Evolutionary conservation across 2,329 filamentous ascomycete species (phyloP), one percentile per base, ranked within the genome.

Genomic region (Colletotrichum magnum): DNA sequence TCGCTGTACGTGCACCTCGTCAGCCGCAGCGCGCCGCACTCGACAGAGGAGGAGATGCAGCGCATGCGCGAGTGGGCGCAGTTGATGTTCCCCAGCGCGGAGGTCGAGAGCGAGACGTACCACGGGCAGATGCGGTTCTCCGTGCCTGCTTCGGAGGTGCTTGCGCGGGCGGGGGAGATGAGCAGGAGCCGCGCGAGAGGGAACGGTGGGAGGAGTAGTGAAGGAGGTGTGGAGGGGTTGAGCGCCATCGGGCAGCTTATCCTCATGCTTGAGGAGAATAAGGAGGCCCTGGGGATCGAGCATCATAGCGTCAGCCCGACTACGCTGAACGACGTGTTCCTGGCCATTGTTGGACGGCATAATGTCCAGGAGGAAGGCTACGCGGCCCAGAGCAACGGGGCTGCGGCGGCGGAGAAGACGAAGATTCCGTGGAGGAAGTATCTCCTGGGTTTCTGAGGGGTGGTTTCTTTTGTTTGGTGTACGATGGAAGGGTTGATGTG

Each of bases 321-420:
- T n/a, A 97, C 94, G 16, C 82, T 98, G 45, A 95, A 98, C 76
- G 93, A 97, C 79, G 94, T 98, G 0, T 98, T 98, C 79, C 80
- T 98, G 78, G 88, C 87, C 24, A 96, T 98, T 76, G 94, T 97
- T 0, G 91, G 91, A 1, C 88, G 90, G 78, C 92, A 97, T 77
- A 90, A 94, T 77, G 88, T 95, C 6, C 85, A 90, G 72, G 94
- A 97, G 78, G 94, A 95, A 80, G 87, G 88, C 16, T 87, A 87
- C 59, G 21, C 21, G 21, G 21, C 21, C 21, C 28, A 18, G 16
- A 26, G 16, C 5, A 39, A 2, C 9, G 18, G n/a, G 15, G 21
- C 18, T 1, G 0, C 48, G 5, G 6, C 41, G 5, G 24, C 10
- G 5, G 43, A 39, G 51, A 67, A 47, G 62, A 61, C 52, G 26